Base-by-base conservation (phyloP, 352 stramenopile species). In the Pseudoperonospora humuli region DNA sequence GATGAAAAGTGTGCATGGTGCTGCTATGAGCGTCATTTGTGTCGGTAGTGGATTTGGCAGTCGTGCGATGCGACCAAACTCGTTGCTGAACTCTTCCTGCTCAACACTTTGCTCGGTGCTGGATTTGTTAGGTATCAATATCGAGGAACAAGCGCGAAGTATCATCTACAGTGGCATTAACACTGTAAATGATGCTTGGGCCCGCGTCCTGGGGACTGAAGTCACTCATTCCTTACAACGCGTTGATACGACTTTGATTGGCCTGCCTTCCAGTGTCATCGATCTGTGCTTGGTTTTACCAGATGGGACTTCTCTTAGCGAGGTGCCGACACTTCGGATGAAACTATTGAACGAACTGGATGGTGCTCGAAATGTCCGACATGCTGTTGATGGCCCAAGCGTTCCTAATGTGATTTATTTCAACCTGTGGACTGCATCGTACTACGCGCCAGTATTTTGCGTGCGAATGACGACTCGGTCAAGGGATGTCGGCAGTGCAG, bases 181-280 rank as follows among this genome's bases (percentile, higher is more conserved):
- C 18, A 33, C n/a, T 5, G 23, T 69, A n/a, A 14, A 9, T n/a
- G 39, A 56, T 26, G 50, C 50, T 51, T 58, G 42, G 41, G 8
- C 18, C 5, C 11, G 7, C 7, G 33, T 52, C 36, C 1, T 34
- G 53, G 33, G 25, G 6, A 10, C 25, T 6, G 25, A 41, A 39
- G 35, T 6, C 6, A 31, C 13, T 9, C 7, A 32, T 28, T 24
- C 10, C 27, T 39, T 64, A 13, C 47, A 57, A 38, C 61, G 67
- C 9, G 54, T 70, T 5, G 67, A 75, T 33, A 61, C 58, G 13
- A 74, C 61, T n/a, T 11, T 74, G 6, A 28, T 39, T 10, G 64
- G 58, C 14, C n/a, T 69, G 7, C 34, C 31, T 3, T 59, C 61
- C 19, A 38, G 24, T 34, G 27, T 60, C 2, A 26, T 75, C 14